phyloP scores from a whole-genome alignment of 2,329 filamentous ascomycete genomes.

The Hymenoscyphus occultus region DNA sequence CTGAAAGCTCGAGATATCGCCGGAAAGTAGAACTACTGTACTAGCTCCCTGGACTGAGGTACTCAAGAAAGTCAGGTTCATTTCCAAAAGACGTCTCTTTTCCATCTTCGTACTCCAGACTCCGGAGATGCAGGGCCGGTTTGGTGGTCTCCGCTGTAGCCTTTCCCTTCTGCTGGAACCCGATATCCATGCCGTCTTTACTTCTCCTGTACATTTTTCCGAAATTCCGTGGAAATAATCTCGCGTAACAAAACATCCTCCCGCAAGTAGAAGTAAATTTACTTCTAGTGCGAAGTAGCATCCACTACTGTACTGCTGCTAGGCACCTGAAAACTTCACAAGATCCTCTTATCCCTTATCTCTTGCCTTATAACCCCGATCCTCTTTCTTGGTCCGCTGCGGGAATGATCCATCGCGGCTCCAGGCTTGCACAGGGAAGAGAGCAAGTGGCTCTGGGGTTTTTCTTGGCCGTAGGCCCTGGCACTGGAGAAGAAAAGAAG shows the following conservation, averaged over 20 bases:
- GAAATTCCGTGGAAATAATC: not conserved
- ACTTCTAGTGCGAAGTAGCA: no score
- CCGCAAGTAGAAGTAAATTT: not conserved
- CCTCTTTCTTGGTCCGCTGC: constrained; percentile 4
- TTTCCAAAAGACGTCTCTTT: not conserved
- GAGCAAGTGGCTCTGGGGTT: not conserved
- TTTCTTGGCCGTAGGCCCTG: not conserved
- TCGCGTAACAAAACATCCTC: not conserved
- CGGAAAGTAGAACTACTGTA: not conserved
- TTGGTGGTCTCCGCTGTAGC: not conserved
- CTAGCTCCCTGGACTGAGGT: not conserved
- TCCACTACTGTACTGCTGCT: not conserved
- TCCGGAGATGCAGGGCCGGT: not conserved
- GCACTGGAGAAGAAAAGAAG: no score
- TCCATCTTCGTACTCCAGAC: not conserved
- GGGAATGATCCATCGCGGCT: constrained; percentile 1
- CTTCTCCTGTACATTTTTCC: not conserved
- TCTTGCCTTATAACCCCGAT: not conserved
- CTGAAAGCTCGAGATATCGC: not conserved
- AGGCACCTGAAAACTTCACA: constrained; percentile 1
- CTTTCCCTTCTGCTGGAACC: not conserved
- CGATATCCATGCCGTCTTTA: not conserved
- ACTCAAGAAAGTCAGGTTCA: not conserved
- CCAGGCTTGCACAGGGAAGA: constrained; percentile 1
- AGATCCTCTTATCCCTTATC: constrained; percentile 7